Base-by-base conservation (phyloP, 306 rosid species). In the Dalbergia cultrata region DNA sequence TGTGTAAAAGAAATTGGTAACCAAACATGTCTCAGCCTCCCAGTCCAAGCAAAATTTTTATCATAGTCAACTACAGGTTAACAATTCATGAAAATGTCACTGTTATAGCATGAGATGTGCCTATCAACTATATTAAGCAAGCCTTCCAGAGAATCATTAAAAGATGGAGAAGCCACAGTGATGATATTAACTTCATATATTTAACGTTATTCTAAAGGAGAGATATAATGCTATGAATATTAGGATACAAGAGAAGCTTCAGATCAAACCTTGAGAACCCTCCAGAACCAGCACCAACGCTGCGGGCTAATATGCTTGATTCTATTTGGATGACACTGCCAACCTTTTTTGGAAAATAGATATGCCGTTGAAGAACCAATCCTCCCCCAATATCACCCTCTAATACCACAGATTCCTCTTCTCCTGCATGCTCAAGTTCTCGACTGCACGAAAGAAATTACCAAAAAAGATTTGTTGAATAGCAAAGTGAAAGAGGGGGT, bases 341-440 rank as follows among this genome's bases (percentile, higher is more conserved):
- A 19, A 82, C 77, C 31, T 88, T 81, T 75, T 87, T 92, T 58
- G 93, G 90, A 82, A 92, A 74, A 80, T 39, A 47, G 68, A 94
- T 87, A 11, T 88, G 68, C 47, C 98, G 91, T 79, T 70, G 87
- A 76, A 94, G 87, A 86, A 79, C 90, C 88, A 94, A 77, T 79
- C 97, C 98, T 74, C 98, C 98, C 81, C 97, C 93, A 78, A 94
- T 85, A 79, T 94, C 97, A 78, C 93, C 93, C 88, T 94, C 97
- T 80, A 94, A 79, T 68, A 78, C 57, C 62, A 94, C 87, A 63
- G 88, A 88, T 85, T 89, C 92, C 77, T 85, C 87, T 85, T 89
- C 97, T 74, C 91, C 92, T 33, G 89, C 90, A 82, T 77, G 90
- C 88, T 81, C 90, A 58, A 89, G 89, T 77, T 87, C 85, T 73